These are phyloP conservation scores for Teunomyces panamensis DNA, from an alignment of 805 yeast genomes.

Conservation along the genomic window DNA sequence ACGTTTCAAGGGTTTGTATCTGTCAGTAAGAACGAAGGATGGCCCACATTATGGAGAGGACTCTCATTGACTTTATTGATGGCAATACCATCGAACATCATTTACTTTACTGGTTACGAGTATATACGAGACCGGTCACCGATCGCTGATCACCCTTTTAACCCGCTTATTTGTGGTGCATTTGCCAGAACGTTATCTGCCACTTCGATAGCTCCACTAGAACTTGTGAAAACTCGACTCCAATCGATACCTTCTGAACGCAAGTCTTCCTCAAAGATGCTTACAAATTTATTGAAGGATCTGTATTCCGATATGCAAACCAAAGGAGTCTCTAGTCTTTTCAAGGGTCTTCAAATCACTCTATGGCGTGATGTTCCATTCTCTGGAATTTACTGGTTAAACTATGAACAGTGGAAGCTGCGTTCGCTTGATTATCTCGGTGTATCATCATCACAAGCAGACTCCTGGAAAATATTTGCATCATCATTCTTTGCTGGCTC, in stretches of 20 bases:
- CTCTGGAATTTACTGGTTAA: slow-evolving; percentile 91
- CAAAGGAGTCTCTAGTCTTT: slow-evolving; percentile 64
- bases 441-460: slow-evolving; percentile 12
- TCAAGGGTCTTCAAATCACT: slow-evolving; percentile 83
- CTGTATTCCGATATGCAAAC: slow-evolving; percentile 46
- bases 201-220: slow-evolving; percentile 81
- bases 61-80: slow-evolving; percentile 75
- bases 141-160: slow-evolving; percentile 45
- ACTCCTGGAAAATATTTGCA: slow-evolving; percentile 47
- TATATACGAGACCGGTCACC: slow-evolving; percentile 71
- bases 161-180: slow-evolving; percentile 84
- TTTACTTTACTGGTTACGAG: slow-evolving; percentile 93
- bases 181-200: slow-evolving; percentile 82
- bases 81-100: slow-evolving; percentile 92
- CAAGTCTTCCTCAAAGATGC: slow-evolving; percentile 24
- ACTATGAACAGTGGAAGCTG: slow-evolving; percentile 56
- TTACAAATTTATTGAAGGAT: slow-evolving; percentile 51
- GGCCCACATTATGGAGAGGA: slow-evolving; percentile 83
- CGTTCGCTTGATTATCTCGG: slow-evolving; percentile 19
- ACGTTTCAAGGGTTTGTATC: slow-evolving; percentile 71
- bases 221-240: slow-evolving; percentile 79
- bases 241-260: slow-evolving; percentile 74
- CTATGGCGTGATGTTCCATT: slow-evolving; percentile 98
- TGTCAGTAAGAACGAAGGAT: slow-evolving; percentile 73
- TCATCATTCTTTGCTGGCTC: slow-evolving; percentile 81